A percentile compares a stretch with the other conserved stretches of the same genome.
phyloP scores from a whole-genome alignment of 176 grass and related monocot genomes.

The Carex pumila region DNA sequence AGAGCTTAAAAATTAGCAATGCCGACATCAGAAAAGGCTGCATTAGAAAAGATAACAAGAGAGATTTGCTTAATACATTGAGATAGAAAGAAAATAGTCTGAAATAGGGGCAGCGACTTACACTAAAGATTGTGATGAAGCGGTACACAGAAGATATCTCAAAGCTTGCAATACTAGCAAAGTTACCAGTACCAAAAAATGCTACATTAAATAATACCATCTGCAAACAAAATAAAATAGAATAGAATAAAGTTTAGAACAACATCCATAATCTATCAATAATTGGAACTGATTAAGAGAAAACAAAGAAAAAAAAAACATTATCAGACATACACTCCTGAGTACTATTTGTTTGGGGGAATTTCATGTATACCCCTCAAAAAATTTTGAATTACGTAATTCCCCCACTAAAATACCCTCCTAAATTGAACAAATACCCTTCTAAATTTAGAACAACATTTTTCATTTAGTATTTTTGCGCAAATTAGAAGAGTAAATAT shows the following conservation, averaged over 20 bases:
- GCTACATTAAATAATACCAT: conserved; percentile 93
- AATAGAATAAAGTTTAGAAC: conserved; percentile 24
- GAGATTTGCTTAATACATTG: conserved; percentile 17
- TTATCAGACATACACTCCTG: background rate
- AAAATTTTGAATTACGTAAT: too few relatives aligned
- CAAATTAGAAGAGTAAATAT: too few relatives aligned
- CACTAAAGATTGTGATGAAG: conserved; percentile 97
- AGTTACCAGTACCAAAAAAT: conserved; percentile 97
- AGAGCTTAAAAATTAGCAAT: conserved; percentile 92
- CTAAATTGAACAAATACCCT: too few relatives aligned
- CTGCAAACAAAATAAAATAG: conserved; percentile 34
- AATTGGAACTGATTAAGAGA: background rate
- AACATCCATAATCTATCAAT: background rate
- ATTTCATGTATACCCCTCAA: too few relatives aligned
- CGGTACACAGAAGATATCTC: conserved; percentile 96
- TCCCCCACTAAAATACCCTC: too few relatives aligned
- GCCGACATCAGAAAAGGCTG: conserved; percentile 98
- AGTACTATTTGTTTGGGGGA: background rate
- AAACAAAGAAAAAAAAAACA: background rate
- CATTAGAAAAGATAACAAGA: conserved; percentile 19
- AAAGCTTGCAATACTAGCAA: conserved; percentile 99
- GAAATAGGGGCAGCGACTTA: conserved; percentile 36
- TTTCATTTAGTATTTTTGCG: too few relatives aligned
- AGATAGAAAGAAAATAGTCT: background rate
- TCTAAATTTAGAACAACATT: too few relatives aligned